A percentile compares a stretch with the other conserved stretches of the same genome.
Evolutionary conservation across 164 flowering plant genomes (phyloP).

Genomic region (Macadamia tetraphylla): DNA sequence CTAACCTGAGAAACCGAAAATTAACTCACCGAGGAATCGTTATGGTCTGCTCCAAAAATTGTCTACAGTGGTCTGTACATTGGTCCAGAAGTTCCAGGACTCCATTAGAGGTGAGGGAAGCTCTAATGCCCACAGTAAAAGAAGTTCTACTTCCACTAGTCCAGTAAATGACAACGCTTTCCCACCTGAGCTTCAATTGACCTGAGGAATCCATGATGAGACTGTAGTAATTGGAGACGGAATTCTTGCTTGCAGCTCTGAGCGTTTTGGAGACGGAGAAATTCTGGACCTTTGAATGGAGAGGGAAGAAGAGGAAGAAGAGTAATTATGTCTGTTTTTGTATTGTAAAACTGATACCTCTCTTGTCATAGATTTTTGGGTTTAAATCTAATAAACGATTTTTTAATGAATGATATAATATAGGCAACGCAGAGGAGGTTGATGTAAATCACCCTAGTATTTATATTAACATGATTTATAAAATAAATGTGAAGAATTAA

Average conservation of each 20-base stretch:
- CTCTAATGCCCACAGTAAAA: conserved; percentile 20
- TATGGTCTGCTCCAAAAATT: conserved; percentile 49
- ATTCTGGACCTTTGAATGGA: conserved; percentile 31
- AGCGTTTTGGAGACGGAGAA: conserved; percentile 30
- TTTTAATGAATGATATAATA: no score
- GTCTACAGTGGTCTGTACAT: conserved; percentile 47
- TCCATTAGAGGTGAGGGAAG: conserved; percentile 42
- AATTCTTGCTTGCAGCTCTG: conserved; percentile 43
- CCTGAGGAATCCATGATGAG: conserved; percentile 39
- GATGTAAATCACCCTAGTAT: no score
- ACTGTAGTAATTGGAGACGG: conserved; percentile 54
- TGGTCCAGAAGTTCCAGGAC: conserved; percentile 39
- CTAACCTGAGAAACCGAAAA: conserved; percentile 57
- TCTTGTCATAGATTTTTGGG: no score
- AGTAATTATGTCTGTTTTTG: conserved; percentile 10
- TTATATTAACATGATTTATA: no score
- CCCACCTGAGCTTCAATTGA: conserved; percentile 54
- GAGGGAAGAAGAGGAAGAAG: conserved; percentile 39
- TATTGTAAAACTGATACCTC: no score
- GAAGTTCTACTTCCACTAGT: conserved; percentile 19
- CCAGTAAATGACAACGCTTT: conserved; percentile 54
- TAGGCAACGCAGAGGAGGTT: no score
- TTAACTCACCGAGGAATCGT: conserved; percentile 31
- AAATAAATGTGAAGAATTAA: no score
- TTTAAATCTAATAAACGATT: no score